These are phyloP conservation scores for Penicillium flavigenum DNA, from an alignment of 495 filamentous ascomycete genomes.

Conservation along the genomic window DNA sequence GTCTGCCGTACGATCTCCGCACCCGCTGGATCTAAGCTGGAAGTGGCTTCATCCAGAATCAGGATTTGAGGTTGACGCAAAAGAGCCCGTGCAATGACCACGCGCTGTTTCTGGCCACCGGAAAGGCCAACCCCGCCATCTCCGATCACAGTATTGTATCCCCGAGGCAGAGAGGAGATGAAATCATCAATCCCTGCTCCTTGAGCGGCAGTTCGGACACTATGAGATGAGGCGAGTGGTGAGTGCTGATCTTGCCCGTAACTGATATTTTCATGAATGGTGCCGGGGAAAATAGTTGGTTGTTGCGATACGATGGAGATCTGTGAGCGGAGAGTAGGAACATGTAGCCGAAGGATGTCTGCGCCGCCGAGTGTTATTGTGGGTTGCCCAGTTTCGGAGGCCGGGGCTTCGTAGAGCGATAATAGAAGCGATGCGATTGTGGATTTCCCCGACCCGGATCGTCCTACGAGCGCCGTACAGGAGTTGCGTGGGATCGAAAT, in stretches of 20 bases:
- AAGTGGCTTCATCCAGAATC: conserved; percentile 87
- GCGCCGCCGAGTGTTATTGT: conserved; percentile 56
- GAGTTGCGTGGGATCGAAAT: conserved; percentile 59
- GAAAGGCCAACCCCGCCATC: conserved; percentile 74
- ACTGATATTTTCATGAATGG: conserved; percentile 72
- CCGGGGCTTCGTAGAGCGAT: conserved; percentile 56
- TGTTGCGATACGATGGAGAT: conserved; percentile 77
- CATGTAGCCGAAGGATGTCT: conserved; percentile 58
- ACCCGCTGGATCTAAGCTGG: conserved; percentile 70
- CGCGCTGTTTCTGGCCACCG: conserved; percentile 80
- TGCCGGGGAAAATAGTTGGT: conserved; percentile 72
- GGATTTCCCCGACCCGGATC: conserved; percentile 86
- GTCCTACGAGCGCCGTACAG: conserved; percentile 74
- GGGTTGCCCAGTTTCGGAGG: conserved; percentile 18
- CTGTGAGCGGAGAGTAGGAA: conserved; percentile 60
- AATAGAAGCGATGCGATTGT: conserved; percentile 78
- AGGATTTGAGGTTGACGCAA: conserved; percentile 66
- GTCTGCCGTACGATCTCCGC: conserved; percentile 65
- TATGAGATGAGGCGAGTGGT: conserved; percentile 33
- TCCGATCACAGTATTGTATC: conserved; percentile 74
- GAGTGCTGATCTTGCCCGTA: conserved; percentile 62
- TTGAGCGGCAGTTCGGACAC: conserved; percentile 59
- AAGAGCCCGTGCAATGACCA: conserved; percentile 81
- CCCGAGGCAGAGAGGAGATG: conserved; percentile 65
- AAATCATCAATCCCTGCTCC: conserved; percentile 79